Conservation (phyloP, 2,329 filamentous ascomycete species). For the Aspergillus transmontanensis region DNA sequence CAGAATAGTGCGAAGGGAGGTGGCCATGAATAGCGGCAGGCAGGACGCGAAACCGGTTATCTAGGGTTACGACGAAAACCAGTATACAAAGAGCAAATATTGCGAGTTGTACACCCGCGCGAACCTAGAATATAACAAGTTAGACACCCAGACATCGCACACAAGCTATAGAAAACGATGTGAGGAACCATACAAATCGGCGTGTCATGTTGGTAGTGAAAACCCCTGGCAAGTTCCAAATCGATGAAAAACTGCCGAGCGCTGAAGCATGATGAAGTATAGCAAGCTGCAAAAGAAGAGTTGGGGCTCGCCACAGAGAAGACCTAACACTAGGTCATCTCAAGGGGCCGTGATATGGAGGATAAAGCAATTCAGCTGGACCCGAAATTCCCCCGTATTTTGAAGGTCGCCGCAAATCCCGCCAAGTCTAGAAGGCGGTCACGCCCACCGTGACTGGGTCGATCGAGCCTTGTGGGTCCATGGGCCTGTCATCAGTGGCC, state of each 20-base stretch:
- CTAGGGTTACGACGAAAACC: slow-evolving; percentile 76
- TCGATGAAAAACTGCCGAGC: slow-evolving; percentile 28
- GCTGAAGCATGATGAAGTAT: slow-evolving; percentile 36
- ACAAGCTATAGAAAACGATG: not conserved
- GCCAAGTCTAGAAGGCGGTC: slow-evolving; percentile 31
- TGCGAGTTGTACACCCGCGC: slow-evolving; percentile 74
- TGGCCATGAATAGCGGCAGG: slow-evolving; percentile 84
- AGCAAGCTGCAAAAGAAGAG: slow-evolving; percentile 17
- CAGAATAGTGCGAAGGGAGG: slow-evolving; percentile 81
- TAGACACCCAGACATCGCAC: slow-evolving; percentile 8
- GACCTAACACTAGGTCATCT: slow-evolving; percentile 33
- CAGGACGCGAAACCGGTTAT: slow-evolving; percentile 84
- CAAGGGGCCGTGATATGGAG: slow-evolving; percentile 26
- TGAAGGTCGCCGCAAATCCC: slow-evolving; percentile 1
- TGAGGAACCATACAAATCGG: slow-evolving; percentile 40
- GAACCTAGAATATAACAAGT: slow-evolving; percentile 43
- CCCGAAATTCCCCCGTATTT: not conserved
- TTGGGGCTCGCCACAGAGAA: slow-evolving; percentile 28
- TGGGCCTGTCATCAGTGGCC: not conserved
- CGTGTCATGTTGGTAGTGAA: slow-evolving; percentile 41
- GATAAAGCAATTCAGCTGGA: slow-evolving; percentile 2
- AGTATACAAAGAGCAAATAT: slow-evolving; percentile 67
- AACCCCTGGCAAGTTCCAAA: slow-evolving; percentile 33
- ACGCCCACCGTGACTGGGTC: slow-evolving; percentile 13
- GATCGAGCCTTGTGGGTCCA: not conserved